These are phyloP conservation scores for Solanum chaucha DNA, from an alignment of 257 asterid species.

Conservation along the genomic window DNA sequence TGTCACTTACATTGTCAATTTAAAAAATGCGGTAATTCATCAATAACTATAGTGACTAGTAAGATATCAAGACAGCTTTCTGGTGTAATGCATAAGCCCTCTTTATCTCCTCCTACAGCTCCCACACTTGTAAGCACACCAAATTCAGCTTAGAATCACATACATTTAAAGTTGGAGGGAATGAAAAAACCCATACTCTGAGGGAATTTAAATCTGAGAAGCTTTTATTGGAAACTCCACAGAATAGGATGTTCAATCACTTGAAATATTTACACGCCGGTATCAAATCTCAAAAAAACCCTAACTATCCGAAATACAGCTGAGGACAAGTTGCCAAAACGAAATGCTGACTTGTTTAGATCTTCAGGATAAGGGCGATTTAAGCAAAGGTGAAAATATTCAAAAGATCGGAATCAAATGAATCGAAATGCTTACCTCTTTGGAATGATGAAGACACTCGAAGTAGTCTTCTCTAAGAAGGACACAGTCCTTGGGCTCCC, in stretches of 20 bases:
- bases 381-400: neutral
- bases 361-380: neutral
- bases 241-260: too few species aligned
- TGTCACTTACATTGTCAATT: neutral
- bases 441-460: constrained; percentile 96
- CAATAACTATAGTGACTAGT: neutral
- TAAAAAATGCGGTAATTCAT: neutral
- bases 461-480: constrained; percentile 94
- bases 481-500: constrained; percentile 81
- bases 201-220: neutral
- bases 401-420: neutral
- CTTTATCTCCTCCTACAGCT: neutral
- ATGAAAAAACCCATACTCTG: neutral
- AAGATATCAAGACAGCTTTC: too few species aligned
- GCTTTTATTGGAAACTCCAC: neutral
- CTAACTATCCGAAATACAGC: neutral
- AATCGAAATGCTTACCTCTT: constrained; percentile 44
- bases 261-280: too few species aligned
- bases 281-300: neutral
- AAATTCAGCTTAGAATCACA: too few species aligned
- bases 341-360: neutral
- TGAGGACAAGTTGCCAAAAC: neutral
- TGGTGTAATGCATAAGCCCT: neutral
- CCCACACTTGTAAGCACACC: neutral
- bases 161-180: neutral